Base-by-base conservation (phyloP, 1,139 yeast genomes). In the Yamadazyma diospyri region DNA sequence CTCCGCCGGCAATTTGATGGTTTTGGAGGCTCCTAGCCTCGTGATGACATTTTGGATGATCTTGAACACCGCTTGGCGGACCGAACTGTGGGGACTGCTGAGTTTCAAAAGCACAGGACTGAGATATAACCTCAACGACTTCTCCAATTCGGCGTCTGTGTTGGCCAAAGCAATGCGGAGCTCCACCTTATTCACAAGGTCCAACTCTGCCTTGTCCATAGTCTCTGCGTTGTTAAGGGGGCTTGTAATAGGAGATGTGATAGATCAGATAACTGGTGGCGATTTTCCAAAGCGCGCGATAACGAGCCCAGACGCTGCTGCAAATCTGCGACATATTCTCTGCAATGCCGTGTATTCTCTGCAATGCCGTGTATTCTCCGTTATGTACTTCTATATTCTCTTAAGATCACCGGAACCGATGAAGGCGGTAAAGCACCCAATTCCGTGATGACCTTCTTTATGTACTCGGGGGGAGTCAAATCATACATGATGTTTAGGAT, bases 381-480 rank as follows among this genome's bases (percentile, higher is more conserved):
- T 53, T 61, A 59, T 39, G 69, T 63, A 47, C 69, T 72, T 59
- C 86, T 86, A 59, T 92, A 92, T 57, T 92, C 98, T 60, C 97
- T 77, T 49, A 92, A 69, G 41, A 92, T 87, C 27, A 92, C 97
- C 19, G 98, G 98, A 39, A 92, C 97, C 2, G 97, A 87, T 6
- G 95, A 85, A 27, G 98, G 95, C 5, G 98, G 98, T 45, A 94
- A 70, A 4, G 95, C 87, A 16, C 99, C 99, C 42, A 89, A 77
- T 55, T 92, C 99, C 2, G 98, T 92, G 33, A 94, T 86, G 38
- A 94, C 89, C 64, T 94, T 92, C 56, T 89, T 88, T 48, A 92
- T 87, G 49, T 85, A 86, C 45, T 81, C 88, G 13, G 96, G 95
- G 23, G 97, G 97, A 2, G 97, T 89, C 48, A 92, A 72, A 59